phyloP scores from a whole-genome alignment of 306 rosid species.

The Fragaria ananassa region DNA sequence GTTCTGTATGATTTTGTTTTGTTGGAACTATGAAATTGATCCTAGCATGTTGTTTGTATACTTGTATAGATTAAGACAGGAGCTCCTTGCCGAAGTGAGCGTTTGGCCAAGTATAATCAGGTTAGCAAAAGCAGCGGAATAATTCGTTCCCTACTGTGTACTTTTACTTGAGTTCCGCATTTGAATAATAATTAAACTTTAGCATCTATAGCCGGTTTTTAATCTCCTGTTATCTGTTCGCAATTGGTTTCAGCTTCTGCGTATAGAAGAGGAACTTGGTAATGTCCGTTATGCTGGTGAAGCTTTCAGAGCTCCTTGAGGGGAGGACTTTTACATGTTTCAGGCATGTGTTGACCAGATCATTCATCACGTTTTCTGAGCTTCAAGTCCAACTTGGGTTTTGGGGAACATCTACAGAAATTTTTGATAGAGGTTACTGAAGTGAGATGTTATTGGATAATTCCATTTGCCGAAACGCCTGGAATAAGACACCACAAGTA shows the following conservation, averaged over 20 bases:
- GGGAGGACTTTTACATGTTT: slow-evolving; percentile 1
- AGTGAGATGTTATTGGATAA: slow-evolving; percentile 1
- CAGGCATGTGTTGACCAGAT: not conserved
- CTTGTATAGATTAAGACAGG: slow-evolving; percentile 79
- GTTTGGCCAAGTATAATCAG: slow-evolving; percentile 99
- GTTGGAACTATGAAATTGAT: slow-evolving; percentile 29
- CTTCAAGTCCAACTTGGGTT: not conserved
- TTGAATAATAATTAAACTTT: not conserved
- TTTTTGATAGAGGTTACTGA: slow-evolving; percentile 11
- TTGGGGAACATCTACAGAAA: not conserved
- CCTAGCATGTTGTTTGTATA: slow-evolving; percentile 25
- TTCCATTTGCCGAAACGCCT: not conserved
- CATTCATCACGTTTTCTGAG: slow-evolving; percentile 8
- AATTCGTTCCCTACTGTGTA: not conserved
- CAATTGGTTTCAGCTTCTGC: slow-evolving; percentile 74
- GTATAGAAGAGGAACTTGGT: slow-evolving; percentile 94
- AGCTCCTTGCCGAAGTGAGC: slow-evolving; percentile 98
- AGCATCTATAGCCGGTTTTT: not conserved
- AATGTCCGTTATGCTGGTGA: slow-evolving; percentile 90
- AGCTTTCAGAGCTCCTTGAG: slow-evolving; percentile 82
- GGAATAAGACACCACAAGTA: slow-evolving; percentile 2
- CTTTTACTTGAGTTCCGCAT: not conserved
- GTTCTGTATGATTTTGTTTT: slow-evolving; percentile 1
- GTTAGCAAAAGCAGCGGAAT: slow-evolving; percentile 31
- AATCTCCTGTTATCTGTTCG: not conserved